Evolutionary conservation across 306 rosid species (phyloP).

Genomic region (Carpinus fangiana): DNA sequence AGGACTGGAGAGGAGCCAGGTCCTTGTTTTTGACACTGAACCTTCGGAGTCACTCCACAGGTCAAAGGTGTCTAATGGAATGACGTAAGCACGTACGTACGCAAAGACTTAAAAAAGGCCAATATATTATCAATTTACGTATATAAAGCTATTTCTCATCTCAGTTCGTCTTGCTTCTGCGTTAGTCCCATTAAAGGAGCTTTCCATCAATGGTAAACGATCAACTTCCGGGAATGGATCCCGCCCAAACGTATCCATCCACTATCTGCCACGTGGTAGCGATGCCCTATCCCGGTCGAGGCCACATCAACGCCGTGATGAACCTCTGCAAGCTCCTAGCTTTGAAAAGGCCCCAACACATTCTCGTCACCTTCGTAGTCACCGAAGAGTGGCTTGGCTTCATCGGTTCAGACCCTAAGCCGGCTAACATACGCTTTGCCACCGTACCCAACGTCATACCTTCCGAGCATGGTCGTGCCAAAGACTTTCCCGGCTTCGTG

Average conservation of each 20-base stretch:
- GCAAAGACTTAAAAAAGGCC: too few relatives aligned
- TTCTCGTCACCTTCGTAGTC: constrained; percentile 19
- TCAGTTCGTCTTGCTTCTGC: too few relatives aligned
- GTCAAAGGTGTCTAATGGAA: too few relatives aligned
- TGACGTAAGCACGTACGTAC: too few relatives aligned
- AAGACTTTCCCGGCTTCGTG: constrained; percentile 4
- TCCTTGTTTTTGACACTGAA: too few relatives aligned
- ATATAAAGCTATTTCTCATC: too few relatives aligned
- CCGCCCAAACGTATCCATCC: background rate
- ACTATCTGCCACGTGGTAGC: constrained; percentile 36
- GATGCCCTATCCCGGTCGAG: constrained; percentile 44
- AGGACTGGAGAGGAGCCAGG: too few relatives aligned
- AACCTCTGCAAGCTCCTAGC: constrained; percentile 33
- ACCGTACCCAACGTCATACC: constrained; percentile 37
- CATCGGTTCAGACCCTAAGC: constrained; percentile 16
- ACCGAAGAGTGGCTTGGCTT: constrained; percentile 36
- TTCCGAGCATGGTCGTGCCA: constrained; percentile 14
- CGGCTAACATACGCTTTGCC: constrained; percentile 32
- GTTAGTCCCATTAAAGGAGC: background rate
- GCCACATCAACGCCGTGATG: constrained; percentile 50
- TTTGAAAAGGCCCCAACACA: background rate
- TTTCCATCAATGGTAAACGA: background rate
- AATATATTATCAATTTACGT: too few relatives aligned
- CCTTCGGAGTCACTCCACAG: too few relatives aligned
- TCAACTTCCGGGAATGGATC: background rate